These are phyloP conservation scores for Arctostaphylos glauca DNA, from an alignment of 148 eudicot species.

Conservation along the genomic window DNA sequence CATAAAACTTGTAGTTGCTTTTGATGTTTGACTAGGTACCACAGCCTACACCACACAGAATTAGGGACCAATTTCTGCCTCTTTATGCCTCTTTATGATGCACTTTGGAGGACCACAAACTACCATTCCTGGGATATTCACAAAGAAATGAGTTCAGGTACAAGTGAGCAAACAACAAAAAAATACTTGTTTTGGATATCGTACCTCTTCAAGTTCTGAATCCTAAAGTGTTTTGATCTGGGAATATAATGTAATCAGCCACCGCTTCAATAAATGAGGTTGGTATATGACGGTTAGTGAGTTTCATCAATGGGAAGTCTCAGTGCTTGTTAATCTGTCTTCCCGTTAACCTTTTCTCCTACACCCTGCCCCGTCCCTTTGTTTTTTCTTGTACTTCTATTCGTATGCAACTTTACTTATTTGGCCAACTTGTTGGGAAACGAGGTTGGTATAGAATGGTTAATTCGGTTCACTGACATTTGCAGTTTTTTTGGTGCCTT, in stretches of 20 bases:
- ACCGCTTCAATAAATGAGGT: not conserved
- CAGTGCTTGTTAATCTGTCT: not conserved
- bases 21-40: constrained; percentile 38
- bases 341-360: not conserved
- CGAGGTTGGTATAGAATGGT: constrained; percentile 4
- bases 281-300: not conserved
- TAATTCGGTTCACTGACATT: not conserved
- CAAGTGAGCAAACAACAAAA: constrained; percentile 23
- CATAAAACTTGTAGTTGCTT: not conserved
- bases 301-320: not conserved
- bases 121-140: constrained; percentile 41
- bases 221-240: not conserved
- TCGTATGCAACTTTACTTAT: not conserved
- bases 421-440: not conserved
- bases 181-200: not conserved
- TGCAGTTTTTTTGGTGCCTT: not conserved
- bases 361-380: not conserved
- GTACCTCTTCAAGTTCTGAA: not conserved
- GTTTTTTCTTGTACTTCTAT: not conserved
- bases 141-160: constrained; percentile 33
- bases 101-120: constrained; percentile 40
- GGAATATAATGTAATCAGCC: too few species aligned
- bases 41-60: constrained; percentile 45
- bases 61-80: constrained; percentile 50
- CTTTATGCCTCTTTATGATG: constrained; percentile 56